phyloP scores from a whole-genome alignment of 2,329 filamentous ascomycete species.

The Cercospora sp. region DNA sequence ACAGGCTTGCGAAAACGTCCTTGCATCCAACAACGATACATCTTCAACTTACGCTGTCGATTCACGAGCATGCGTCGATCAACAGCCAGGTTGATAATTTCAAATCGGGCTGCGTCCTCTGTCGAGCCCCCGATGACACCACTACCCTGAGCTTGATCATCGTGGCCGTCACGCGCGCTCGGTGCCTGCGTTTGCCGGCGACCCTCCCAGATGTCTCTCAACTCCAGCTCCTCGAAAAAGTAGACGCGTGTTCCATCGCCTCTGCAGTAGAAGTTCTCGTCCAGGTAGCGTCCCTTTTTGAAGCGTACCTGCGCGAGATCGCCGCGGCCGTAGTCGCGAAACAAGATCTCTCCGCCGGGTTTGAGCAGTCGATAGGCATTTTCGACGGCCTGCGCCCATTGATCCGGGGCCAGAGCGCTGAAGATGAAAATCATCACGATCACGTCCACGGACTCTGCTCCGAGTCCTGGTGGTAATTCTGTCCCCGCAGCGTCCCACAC shows the following conservation, averaged over 20 bases:
- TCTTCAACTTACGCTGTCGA: slow-evolving; percentile 84
- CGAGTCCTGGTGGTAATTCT: slow-evolving; percentile 71
- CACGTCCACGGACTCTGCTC: slow-evolving; percentile 80
- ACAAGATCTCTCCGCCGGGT: slow-evolving; percentile 88
- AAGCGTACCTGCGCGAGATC: slow-evolving; percentile 96
- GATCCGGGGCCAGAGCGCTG: slow-evolving; percentile 78
- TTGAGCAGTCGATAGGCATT: slow-evolving; percentile 85
- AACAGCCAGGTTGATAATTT: slow-evolving; percentile 75
- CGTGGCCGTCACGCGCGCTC: background rate
- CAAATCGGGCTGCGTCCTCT: slow-evolving; percentile 47
- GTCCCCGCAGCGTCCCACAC: slow-evolving; percentile 84
- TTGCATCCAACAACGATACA: slow-evolving; percentile 98
- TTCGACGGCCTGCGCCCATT: slow-evolving; percentile 79
- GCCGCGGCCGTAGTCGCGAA: slow-evolving; percentile 93
- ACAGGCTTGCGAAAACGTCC: slow-evolving; percentile 70
- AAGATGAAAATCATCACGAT: slow-evolving; percentile 97
- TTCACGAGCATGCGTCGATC: slow-evolving; percentile 92
- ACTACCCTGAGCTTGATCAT: slow-evolving; percentile 25
- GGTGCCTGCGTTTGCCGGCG: background rate
- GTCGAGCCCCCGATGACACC: background rate
- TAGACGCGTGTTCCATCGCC: slow-evolving; percentile 96
- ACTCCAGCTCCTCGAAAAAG: slow-evolving; percentile 88
- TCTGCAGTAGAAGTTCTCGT: slow-evolving; percentile 95
- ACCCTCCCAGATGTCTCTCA: slow-evolving; percentile 75
- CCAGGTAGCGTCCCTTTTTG: slow-evolving; percentile 89